phyloP scores from a whole-genome alignment of 176 grass and related monocot species.

The Tillandsia leiboldiana region DNA sequence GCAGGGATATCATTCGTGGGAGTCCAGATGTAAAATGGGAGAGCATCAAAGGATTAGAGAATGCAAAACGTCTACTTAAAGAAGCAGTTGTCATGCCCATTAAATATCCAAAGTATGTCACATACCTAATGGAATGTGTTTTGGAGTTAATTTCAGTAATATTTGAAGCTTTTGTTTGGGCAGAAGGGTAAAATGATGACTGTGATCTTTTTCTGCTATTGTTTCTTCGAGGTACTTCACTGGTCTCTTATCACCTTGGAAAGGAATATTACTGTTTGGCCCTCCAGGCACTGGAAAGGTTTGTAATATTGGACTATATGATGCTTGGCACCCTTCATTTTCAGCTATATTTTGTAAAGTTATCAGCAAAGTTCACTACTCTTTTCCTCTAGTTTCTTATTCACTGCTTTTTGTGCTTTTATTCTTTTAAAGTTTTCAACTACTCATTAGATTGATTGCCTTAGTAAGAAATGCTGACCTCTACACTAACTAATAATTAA shows the following conservation, averaged over 20 bases:
- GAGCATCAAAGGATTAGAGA: conserved; percentile 93
- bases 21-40: conserved; percentile 99
- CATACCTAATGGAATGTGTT: conserved; percentile 8
- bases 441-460: not conserved
- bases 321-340: not conserved
- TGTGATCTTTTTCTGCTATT: not conserved
- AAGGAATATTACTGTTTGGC: conserved; percentile 49
- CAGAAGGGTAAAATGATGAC: not conserved
- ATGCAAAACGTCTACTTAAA: conserved; percentile 82
- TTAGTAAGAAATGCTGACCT: too few relatives aligned
- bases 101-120: conserved; percentile 94
- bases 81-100: conserved; percentile 97
- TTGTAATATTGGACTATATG: not conserved
- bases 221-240: conserved; percentile 38
- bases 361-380: not conserved
- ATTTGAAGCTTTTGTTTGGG: not conserved
- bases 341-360: not conserved
- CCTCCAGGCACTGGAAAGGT: conserved; percentile 50
- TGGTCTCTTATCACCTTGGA: conserved; percentile 48
- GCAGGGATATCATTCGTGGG: conserved; percentile 81
- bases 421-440: not conserved
- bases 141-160: not conserved
- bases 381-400: not conserved
- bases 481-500: too few relatives aligned
- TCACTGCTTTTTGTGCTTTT: not conserved